Base-by-base conservation (phyloP, 2,329 filamentous ascomycete genomes). In the Colletotrichum sp. region DNA sequence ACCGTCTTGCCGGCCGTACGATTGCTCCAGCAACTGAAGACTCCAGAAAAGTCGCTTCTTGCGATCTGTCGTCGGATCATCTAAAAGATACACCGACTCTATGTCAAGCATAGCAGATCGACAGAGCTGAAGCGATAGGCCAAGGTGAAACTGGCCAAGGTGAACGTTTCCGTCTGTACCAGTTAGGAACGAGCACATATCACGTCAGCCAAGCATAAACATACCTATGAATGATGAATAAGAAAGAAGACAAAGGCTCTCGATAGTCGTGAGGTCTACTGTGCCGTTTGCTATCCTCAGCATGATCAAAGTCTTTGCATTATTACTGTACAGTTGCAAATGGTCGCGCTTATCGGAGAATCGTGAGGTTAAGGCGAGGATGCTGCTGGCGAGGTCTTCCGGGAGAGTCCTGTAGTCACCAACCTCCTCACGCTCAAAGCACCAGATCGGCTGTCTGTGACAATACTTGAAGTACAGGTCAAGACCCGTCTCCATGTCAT, bases 21-120 rank as follows among this genome's bases (percentile, higher is more conserved):
- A 86, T 66, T 89, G 88, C 69, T 90, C 88, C 0, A 90, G 84
- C 3, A 88, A 79, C 68, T 90, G 87, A 0, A 90, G 81, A 69
- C 88, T 90, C 88, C 88, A 90, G 36, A 90, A 90, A 0, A 90
- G 81, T 5, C 87, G 80, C 78, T 86, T 89, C 79, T 89, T 89
- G 12, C 88, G 85, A 69, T 90, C 87, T 0, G 81, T 78, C 2
- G 78, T 78, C 1, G 83, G 80, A 49, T 86, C 85, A 9, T 85
- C 82, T 5, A 79, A 68, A 1, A 78, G 78, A 62, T 89, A 89
- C 0, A 82, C 80, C 0, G 85, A 83, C 60, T 86, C 84, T 0
- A 87, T 78, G 71, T 90, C 88, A 1, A 90, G 79, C 85, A 87
- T 87, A 9, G 88, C 88, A 0, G 88, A 88, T 10, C 87, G 86